A percentile compares a stretch with the other conserved stretches of the same genome.
phyloP scores from a whole-genome alignment of 2,329 filamentous ascomycete genomes.

The Aspergillus uvarum region DNA sequence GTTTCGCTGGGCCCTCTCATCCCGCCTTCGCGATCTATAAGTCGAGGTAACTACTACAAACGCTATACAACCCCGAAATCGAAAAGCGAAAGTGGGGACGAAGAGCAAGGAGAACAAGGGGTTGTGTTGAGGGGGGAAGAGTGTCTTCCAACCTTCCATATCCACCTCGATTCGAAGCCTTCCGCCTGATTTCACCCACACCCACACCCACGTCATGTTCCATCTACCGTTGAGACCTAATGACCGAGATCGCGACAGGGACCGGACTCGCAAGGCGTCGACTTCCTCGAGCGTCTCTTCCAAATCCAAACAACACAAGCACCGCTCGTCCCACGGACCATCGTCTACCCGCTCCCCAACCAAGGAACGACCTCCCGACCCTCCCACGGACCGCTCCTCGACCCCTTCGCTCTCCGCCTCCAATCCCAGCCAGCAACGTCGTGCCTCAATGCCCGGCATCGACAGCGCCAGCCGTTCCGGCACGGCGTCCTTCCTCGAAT shows the following conservation, averaged over 20 bases:
- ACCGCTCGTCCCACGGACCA: slow-evolving; percentile 33
- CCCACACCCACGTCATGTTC: slow-evolving; percentile 31
- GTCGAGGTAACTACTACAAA: slow-evolving; percentile 26
- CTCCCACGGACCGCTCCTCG: slow-evolving; percentile 30
- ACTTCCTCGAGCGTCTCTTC: slow-evolving; percentile 27
- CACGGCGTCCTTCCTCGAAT: slow-evolving; percentile 43
- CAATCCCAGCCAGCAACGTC: slow-evolving; percentile 27
- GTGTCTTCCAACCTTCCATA: slow-evolving; percentile 18
- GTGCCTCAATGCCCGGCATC: slow-evolving; percentile 56
- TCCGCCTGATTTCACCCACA: slow-evolving; percentile 18
- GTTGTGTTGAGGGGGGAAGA: slow-evolving; percentile 11
- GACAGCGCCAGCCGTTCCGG: slow-evolving; percentile 36
- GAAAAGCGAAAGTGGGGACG: slow-evolving; percentile 1
- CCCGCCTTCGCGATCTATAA: slow-evolving; percentile 3
- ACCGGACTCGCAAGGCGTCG: slow-evolving; percentile 27
- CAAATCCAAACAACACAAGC: slow-evolving; percentile 30
- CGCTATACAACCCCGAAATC: slow-evolving; percentile 13
- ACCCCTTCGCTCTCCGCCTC: slow-evolving; percentile 26
- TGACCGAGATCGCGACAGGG: slow-evolving; percentile 36
- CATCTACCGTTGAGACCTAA: slow-evolving; percentile 37
- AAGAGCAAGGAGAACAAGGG: slow-evolving; percentile 13
- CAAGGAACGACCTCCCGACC: slow-evolving; percentile 35
- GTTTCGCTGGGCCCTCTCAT: not conserved
- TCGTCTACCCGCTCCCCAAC: slow-evolving; percentile 31
- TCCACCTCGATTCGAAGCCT: slow-evolving; percentile 27